Evolutionary conservation across 306 rosid genomes (phyloP), one percentile per base, ranked within the genome.

Genomic region (Hippophae rhamnoides): DNA sequence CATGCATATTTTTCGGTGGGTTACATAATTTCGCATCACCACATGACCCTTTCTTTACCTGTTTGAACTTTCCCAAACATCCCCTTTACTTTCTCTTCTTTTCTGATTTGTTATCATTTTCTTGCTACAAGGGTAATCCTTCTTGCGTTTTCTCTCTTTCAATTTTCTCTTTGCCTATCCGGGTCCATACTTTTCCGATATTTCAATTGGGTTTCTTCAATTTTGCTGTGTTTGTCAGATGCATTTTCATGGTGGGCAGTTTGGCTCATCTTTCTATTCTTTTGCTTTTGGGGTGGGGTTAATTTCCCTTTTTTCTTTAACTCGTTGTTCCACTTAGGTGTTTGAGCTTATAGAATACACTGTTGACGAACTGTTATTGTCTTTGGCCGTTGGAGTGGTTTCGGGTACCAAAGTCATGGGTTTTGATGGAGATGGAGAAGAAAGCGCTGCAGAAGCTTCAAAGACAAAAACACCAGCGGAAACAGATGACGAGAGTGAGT

Each of bases 391-490:
- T 74, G 84, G 69, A 61, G 73, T 52, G 76, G 70, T 60, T 66
- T 79, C 63, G 18, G 73, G 74, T 70, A 80, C 79, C 41, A 60
- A 67, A 65, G 79, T 65, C 72, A 92, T 85, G 99, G 95, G 95
- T 74, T 67, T 79, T 48, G 93, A 88, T 59, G 95, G 64, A 47
- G 66, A 61, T 31, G 82, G 65, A 25, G 74, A 52, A 41, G 71
- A 43, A 52, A 64, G 23, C 10, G 65, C 58, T 67, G 57, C 73
- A 52, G 56, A 56, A 13, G 69, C 54, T 61, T 70, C 78, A 5
- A 71, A 69, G 51, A 60, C 38, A 43, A 74, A 70, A 66, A 63
- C 58, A 60, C 60, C 54, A 10, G 72, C 57, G 56, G 68, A 60
- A 41, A 70, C 45, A 42, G 81, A 69, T 43, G 83, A 73, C 57